Percentiles rank a stretch among this genome's conserved stretches.
Evolutionary conservation across 2,329 filamentous ascomycete genomes (phyloP).

Genomic region (Aspergillus oerlinghausenensis): DNA sequence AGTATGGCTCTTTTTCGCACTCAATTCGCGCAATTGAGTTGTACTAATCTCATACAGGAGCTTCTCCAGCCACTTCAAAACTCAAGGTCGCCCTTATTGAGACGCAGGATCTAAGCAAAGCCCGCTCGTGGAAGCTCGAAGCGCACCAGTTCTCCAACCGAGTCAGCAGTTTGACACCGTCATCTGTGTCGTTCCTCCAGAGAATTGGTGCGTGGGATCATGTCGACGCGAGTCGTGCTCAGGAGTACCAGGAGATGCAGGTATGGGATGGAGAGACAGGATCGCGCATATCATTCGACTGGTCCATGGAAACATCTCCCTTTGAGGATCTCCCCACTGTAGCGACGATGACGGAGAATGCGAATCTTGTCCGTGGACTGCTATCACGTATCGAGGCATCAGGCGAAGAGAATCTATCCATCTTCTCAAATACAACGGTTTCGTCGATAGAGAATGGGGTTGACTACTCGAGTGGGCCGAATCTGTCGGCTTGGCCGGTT

Average conservation of each 20-base stretch:
- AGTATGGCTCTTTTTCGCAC: slow-evolving; percentile 48
- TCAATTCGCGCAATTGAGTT: not conserved
- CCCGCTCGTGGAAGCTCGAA: slow-evolving; percentile 62
- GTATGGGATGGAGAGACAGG: slow-evolving; percentile 95
- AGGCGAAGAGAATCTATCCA: slow-evolving; percentile 53
- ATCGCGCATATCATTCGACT: slow-evolving; percentile 84
- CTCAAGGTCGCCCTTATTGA: slow-evolving; percentile 87
- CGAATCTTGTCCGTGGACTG: slow-evolving; percentile 78
- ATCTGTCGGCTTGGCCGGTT: slow-evolving; percentile 84
- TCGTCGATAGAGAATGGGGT: slow-evolving; percentile 73
- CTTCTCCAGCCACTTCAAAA: slow-evolving; percentile 67
- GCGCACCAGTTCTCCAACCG: slow-evolving; percentile 78
- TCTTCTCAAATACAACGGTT: slow-evolving; percentile 74
- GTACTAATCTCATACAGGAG: slow-evolving; percentile 49
- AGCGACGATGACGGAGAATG: slow-evolving; percentile 95
- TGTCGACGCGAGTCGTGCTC: slow-evolving; percentile 66
- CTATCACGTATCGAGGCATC: slow-evolving; percentile 67
- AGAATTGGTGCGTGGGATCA: slow-evolving; percentile 81
- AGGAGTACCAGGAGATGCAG: slow-evolving; percentile 92
- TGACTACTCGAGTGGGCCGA: slow-evolving; percentile 60
- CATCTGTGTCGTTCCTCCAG: slow-evolving; percentile 77
- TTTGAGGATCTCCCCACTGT: slow-evolving; percentile 58
- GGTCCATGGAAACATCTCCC: slow-evolving; percentile 48
- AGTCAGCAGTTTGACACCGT: slow-evolving; percentile 89
- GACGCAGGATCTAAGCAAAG: slow-evolving; percentile 73